Percentiles rank a stretch among this genome's conserved stretches.
These are phyloP conservation scores for Elsinoe necatrix DNA, from an alignment of 2,329 filamentous ascomycete species.

Conservation along the genomic window DNA sequence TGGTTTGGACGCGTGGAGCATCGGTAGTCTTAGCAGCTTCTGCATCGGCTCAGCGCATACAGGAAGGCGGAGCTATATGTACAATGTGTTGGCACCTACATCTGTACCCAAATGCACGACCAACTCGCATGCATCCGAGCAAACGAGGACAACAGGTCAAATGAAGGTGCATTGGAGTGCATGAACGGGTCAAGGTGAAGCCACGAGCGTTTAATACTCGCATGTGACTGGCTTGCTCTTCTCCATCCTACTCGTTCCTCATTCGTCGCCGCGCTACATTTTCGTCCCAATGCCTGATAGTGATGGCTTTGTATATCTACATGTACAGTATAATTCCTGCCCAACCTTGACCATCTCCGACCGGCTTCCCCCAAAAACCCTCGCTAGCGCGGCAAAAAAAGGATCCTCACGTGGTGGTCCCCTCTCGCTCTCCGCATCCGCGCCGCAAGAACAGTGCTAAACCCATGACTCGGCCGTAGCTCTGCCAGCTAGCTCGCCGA, in stretches of 20 bases:
- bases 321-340: neutral
- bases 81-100: conserved; percentile 8
- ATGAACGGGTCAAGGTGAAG: conserved; percentile 8
- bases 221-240: neutral
- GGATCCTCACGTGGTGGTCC: neutral
- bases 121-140: conserved; percentile 7
- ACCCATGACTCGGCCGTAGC: neutral
- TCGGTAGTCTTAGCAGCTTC: neutral
- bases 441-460: neutral
- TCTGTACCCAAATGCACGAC: conserved; percentile 1
- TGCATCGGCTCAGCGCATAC: neutral
- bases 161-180: conserved; percentile 1
- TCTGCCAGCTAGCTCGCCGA: neutral
- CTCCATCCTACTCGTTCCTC: neutral
- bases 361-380: neutral
- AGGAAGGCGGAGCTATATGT: conserved; percentile 1
- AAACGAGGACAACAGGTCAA: neutral
- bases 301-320: neutral
- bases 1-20: neutral
- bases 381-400: neutral
- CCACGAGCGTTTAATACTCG: conserved; percentile 3
- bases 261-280: conserved; percentile 7
- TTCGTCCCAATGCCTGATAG: neutral
- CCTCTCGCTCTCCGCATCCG: neutral
- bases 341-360: neutral